Conservation (phyloP, 306 rosid species). For the Boehmeria nivea region DNA sequence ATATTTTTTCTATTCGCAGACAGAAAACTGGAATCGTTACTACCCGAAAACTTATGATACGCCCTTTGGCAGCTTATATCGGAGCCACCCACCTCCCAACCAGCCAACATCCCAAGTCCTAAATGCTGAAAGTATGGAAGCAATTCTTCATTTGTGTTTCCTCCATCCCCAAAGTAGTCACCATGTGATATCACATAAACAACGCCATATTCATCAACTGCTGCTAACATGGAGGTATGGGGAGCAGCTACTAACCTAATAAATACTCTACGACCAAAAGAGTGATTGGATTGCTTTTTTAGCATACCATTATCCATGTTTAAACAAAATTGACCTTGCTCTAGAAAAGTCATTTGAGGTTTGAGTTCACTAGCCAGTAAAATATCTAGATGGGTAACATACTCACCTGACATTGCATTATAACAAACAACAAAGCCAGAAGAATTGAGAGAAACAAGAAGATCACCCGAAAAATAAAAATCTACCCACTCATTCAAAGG, state of each 20-base stretch:
- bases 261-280: slow-evolving; percentile 40
- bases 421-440: slow-evolving; percentile 62
- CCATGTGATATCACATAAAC: slow-evolving; percentile 51
- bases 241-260: slow-evolving; percentile 73
- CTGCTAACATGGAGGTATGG: slow-evolving; percentile 65
- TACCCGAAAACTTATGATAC: slow-evolving; percentile 27
- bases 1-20: slow-evolving; percentile 24
- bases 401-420: slow-evolving; percentile 64
- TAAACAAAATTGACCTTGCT: slow-evolving; percentile 23
- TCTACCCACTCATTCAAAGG: slow-evolving; percentile 57
- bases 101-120: slow-evolving; percentile 59
- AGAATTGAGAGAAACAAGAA: slow-evolving; percentile 71
- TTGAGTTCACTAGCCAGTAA: slow-evolving; percentile 43
- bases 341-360: slow-evolving; percentile 33
- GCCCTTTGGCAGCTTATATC: slow-evolving; percentile 55
- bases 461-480: slow-evolving; percentile 68
- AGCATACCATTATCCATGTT: slow-evolving; percentile 26
- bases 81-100: slow-evolving; percentile 83
- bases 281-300: slow-evolving; percentile 29
- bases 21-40: slow-evolving; percentile 20
- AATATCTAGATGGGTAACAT: slow-evolving; percentile 59
- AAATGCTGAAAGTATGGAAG: slow-evolving; percentile 41
- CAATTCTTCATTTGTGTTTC: slow-evolving; percentile 28
- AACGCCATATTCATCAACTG: slow-evolving; percentile 73
- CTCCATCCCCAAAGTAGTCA: slow-evolving; percentile 36